phyloP scores from a whole-genome alignment of 805 yeast genomes.

The Wickerhamomyces canadensis region DNA sequence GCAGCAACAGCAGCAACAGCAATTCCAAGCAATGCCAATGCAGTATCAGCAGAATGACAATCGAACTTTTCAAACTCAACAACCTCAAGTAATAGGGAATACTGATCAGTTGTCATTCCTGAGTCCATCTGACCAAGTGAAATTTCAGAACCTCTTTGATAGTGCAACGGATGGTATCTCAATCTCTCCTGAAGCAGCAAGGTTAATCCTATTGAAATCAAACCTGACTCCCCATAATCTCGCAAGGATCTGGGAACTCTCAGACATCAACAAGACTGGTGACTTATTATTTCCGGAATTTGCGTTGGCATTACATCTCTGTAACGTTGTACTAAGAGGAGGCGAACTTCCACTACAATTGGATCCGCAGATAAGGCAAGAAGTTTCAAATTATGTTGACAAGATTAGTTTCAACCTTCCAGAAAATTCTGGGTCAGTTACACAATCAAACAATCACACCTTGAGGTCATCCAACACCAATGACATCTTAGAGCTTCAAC shows the following conservation, averaged over 20 bases:
- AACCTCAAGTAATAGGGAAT: no score
- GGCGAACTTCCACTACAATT: conserved; percentile 66
- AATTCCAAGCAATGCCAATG: not conserved
- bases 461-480: conserved; percentile 6
- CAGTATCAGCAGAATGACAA: no score
- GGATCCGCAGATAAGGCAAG: conserved; percentile 70
- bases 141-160: conserved; percentile 76
- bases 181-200: conserved; percentile 68
- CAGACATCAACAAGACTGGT: conserved; percentile 86
- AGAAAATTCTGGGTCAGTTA: conserved; percentile 30
- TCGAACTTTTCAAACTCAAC: no score
- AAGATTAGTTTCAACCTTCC: conserved; percentile 76
- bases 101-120: conserved; percentile 66
- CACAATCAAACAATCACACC: conserved; percentile 3
- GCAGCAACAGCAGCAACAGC: conserved; percentile 12
- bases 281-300: conserved; percentile 87
- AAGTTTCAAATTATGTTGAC: conserved; percentile 82
- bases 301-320: conserved; percentile 84
- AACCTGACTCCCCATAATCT: conserved; percentile 67
- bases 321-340: conserved; percentile 72
- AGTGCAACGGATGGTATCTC: conserved; percentile 60
- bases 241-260: conserved; percentile 84
- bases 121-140: conserved; percentile 76
- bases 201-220: conserved; percentile 74
- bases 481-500: conserved; percentile 24